Conservation (phyloP, 2,329 filamentous ascomycete genomes). For the Paraphoma sp. region DNA sequence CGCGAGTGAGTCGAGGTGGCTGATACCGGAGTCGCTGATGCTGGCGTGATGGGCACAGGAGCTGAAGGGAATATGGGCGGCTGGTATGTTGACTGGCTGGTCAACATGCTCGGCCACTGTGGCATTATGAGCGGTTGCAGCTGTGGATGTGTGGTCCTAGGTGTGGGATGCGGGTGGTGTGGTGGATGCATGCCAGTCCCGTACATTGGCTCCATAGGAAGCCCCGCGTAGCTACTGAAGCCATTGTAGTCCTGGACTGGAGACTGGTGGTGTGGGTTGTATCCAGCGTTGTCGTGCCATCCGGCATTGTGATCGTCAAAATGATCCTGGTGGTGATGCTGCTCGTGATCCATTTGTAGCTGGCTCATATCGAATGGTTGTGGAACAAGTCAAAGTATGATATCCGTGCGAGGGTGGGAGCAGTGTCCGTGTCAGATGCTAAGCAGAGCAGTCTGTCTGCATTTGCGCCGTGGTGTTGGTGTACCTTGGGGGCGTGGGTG, state of each 20-base stretch:
- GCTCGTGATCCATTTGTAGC: conserved; percentile 51
- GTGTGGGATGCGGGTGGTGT: conserved; percentile 31
- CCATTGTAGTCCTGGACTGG: conserved; percentile 50
- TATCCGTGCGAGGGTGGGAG: conserved; percentile 34
- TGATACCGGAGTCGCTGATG: conserved; percentile 48
- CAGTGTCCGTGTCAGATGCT: conserved; percentile 36
- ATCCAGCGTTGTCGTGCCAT: conserved; percentile 42
- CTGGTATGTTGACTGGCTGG: conserved; percentile 50
- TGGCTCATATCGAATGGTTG: conserved; percentile 46
- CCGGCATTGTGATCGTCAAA: conserved; percentile 42
- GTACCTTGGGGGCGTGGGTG: conserved; percentile 39
- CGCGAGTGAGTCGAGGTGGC: conserved; percentile 48
- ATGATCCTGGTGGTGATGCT: conserved; percentile 41
- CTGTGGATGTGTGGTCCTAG: conserved; percentile 47
- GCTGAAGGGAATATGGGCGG: conserved; percentile 47
- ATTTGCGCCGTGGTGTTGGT: conserved; percentile 40
- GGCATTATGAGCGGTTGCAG: conserved; percentile 51
- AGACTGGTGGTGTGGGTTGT: conserved; percentile 47
- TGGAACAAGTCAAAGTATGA: conserved; percentile 20
- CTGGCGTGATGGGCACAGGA: conserved; percentile 45
- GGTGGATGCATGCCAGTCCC: conserved; percentile 48
- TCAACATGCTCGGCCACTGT: conserved; percentile 52
- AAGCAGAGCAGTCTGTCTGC: conserved; percentile 32
- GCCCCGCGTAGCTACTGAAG: conserved; percentile 45
- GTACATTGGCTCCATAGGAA: conserved; percentile 51